These are phyloP conservation scores for Purpureocillium lavendulum DNA, from an alignment of 2,329 filamentous ascomycete genomes.

Conservation along the genomic window DNA sequence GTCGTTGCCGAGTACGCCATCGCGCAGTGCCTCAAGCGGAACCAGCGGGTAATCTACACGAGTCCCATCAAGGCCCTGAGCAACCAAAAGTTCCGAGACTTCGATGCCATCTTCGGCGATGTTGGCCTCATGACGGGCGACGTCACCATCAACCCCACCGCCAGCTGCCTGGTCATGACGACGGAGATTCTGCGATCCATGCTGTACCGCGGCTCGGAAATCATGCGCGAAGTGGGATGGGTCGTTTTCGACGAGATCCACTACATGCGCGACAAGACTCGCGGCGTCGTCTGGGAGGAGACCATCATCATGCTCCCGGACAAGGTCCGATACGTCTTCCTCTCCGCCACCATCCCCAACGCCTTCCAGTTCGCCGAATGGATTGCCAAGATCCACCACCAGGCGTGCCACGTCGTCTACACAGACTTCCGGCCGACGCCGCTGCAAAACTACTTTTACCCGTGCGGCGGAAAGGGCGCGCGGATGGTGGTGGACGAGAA, in stretches of 20 bases:
- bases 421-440: conserved; percentile 97
- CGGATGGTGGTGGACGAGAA: conserved; percentile 95
- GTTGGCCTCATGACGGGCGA: conserved; percentile 98
- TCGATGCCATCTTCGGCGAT: conserved; percentile 90
- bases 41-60: conserved; percentile 97
- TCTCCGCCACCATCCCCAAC: conserved; percentile 97
- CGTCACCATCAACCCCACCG: conserved; percentile 97
- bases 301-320: conserved; percentile 96
- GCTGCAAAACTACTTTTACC: conserved; percentile 96
- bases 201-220: conserved; percentile 95
- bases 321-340: conserved; percentile 97
- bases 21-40: conserved; percentile 92
- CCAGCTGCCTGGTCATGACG: conserved; percentile 97
- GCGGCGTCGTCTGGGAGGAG: conserved; percentile 98
- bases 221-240: conserved; percentile 99
- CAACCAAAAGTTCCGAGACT: conserved; percentile 98
- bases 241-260: conserved; percentile 98
- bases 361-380: conserved; percentile 99
- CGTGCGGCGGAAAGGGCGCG: conserved; percentile 84
- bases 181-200: conserved; percentile 98
- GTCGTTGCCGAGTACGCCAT: conserved; percentile 98
- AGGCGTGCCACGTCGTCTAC: conserved; percentile 97
- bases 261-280: conserved; percentile 89
- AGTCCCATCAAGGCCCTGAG: conserved; percentile 98
- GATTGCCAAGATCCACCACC: conserved; percentile 96